Evolutionary conservation across 257 asterid species (phyloP).

Genomic region (Striga asiatica): DNA sequence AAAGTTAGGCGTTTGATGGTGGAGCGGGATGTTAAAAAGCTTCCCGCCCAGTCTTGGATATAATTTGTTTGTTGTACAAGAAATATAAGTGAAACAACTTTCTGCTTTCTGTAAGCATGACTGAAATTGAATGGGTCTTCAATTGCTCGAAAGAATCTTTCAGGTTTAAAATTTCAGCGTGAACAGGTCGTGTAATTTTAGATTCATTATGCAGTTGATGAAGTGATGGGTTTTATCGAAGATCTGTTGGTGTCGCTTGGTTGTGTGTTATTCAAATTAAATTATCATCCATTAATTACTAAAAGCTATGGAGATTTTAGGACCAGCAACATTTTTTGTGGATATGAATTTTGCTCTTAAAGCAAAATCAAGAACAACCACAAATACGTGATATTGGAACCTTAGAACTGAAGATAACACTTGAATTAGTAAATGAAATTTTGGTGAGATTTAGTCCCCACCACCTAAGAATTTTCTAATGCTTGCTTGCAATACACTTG

Average conservation of each 20-base stretch:
- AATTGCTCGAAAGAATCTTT: too few species aligned
- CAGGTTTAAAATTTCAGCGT: too few species aligned
- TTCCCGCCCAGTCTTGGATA: conserved; percentile 65
- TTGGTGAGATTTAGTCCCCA: not conserved
- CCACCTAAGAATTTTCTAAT: not conserved
- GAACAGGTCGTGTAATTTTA: too few species aligned
- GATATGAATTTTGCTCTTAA: not conserved
- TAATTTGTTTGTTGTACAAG: conserved; percentile 7
- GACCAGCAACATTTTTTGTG: too few species aligned
- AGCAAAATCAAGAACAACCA: conserved; percentile 14
- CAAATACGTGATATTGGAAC: too few species aligned
- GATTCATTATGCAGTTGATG: too few species aligned
- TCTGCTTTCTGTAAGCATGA: not conserved
- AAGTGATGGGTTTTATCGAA: too few species aligned
- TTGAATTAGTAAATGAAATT: not conserved
- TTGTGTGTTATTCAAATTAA: not conserved
- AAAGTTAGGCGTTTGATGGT: conserved; percentile 41
- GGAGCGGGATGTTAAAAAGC: conserved; percentile 32
- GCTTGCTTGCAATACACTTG: conserved; percentile 29
- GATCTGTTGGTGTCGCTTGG: not conserved
- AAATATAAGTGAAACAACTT: conserved; percentile 6
- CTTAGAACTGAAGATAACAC: too few species aligned
- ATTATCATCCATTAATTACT: too few species aligned
- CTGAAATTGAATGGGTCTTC: too few species aligned
- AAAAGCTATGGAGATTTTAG: too few species aligned